Percentiles rank a stretch among this genome's conserved stretches.
Conservation (phyloP, 2,329 filamentous ascomycete species). For the Leptoxyphium fumago region DNA sequence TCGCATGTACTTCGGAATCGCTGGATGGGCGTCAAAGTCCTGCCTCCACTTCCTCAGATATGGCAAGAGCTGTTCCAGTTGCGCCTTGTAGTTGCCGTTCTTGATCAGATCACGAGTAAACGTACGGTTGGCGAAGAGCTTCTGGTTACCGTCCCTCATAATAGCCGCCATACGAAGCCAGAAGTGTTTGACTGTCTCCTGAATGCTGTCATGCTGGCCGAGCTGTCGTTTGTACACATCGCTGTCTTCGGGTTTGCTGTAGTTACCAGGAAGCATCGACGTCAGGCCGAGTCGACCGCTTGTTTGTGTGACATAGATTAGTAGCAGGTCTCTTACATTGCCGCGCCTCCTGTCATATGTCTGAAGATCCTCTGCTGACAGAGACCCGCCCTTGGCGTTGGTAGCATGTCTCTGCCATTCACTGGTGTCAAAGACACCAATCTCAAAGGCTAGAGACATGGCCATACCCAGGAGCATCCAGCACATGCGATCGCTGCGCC, state of each 20-base stretch:
- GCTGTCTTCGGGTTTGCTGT: constrained; percentile 23
- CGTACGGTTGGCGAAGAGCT: constrained; percentile 72
- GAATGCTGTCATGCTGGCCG: constrained; percentile 17
- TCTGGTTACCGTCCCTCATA: constrained; percentile 82
- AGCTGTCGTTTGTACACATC: constrained; percentile 14
- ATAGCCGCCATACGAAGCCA: constrained; percentile 89
- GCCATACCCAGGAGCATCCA: constrained; percentile 95
- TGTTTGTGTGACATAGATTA: constrained; percentile 89
- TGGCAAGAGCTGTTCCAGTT: constrained; percentile 68
- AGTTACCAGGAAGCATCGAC: constrained; percentile 62
- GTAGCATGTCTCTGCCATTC: constrained; percentile 43
- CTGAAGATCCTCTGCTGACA: constrained; percentile 46
- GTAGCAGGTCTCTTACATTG: constrained; percentile 70
- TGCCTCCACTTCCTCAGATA: constrained; percentile 64
- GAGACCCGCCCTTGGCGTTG: constrained; percentile 19
- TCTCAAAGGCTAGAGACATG: constrained; percentile 77
- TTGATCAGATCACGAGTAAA: constrained; percentile 82
- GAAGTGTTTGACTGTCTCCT: constrained; percentile 56
- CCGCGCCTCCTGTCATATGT: constrained; percentile 61
- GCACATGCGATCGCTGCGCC: constrained; percentile 82
- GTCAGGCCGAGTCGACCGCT: constrained; percentile 84
- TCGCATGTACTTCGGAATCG: constrained; percentile 43
- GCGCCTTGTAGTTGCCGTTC: constrained; percentile 65
- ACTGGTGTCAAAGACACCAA: constrained; percentile 88
- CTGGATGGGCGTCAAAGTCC: constrained; percentile 55